Base-by-base conservation (phyloP, 108 stramenopile genomes). In the Conticribra weissflogii region DNA sequence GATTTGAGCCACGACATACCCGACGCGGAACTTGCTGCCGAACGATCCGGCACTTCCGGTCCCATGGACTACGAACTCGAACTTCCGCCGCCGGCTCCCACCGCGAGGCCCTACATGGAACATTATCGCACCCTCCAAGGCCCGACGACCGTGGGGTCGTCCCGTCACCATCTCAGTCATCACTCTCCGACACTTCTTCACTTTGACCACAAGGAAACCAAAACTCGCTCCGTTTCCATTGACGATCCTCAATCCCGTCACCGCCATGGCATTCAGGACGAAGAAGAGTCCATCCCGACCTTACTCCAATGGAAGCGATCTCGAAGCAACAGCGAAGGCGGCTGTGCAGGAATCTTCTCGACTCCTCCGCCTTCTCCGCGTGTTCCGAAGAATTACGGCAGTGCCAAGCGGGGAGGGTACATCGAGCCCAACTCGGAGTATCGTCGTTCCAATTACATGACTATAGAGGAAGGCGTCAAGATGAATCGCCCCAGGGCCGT, bases 141-240 rank as follows among this genome's bases (percentile, higher is more conserved):
- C n/a, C n/a, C n/a, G n/a, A 22, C 41, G 12, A 54, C 32, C 18
- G 33, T 56, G 18, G 25, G 44, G 25, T 29, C 54, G 36, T 5
- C 54, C 71, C 49, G 23, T 15, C 59, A 25, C 29, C 48, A 17
- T 60, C 69, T n/a, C n/a, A n/a, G n/a, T n/a, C n/a, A n/a, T n/a
- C n/a, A n/a, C n/a, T n/a, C n/a, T n/a, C n/a, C n/a, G n/a, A n/a
- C n/a, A n/a, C 52, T 33, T 25, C 46, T 44, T 14, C 59, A 58
- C 44, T 46, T 53, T 67, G 31, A 46, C 24, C 32, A 58, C 34
- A 63, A 74, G 18, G 56, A 68, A 45, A 70, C 49, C 62, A 76
- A 76, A 36, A 73, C 74, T 15, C 76, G 88, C 17, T 58, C 88
- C 16, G 86, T 90, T 31, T 90, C 88, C 22, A 82, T 90, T 59